Evolutionary conservation across 1,284 basidiomycete genomes (phyloP).

Genomic region (Papiliotrema laurentii): DNA sequence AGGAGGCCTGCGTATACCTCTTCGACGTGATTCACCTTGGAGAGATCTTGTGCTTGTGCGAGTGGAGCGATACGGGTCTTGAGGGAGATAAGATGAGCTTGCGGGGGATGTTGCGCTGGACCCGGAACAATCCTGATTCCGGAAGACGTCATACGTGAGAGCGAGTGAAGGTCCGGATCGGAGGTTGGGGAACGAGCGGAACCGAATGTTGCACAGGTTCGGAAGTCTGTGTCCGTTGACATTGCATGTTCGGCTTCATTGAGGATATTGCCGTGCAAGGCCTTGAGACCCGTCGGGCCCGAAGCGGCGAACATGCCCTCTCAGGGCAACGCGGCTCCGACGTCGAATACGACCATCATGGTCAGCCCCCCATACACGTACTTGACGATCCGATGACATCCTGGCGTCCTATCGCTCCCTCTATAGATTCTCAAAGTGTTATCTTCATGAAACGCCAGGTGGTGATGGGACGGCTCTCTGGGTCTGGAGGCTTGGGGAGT

Average conservation of each 20-base stretch:
- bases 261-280: neutral
- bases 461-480: neutral
- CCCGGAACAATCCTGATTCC: neutral
- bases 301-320: neutral
- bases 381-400: constrained; percentile 5
- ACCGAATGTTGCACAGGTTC: neutral
- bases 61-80: neutral
- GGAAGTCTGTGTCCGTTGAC: constrained; percentile 1
- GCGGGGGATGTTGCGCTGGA: neutral
- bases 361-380: constrained; percentile 1
- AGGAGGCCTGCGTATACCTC: constrained; percentile 1
- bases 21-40: neutral
- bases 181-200: neutral
- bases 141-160: neutral
- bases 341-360: constrained; percentile 6
- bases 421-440: neutral
- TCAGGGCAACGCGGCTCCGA: constrained; percentile 5
- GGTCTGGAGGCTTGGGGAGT: neutral
- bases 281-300: neutral
- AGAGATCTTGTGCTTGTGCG: neutral
- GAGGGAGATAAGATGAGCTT: constrained; percentile 7
- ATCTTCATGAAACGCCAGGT: constrained; percentile 1
- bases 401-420: constrained; percentile 2
- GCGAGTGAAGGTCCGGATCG: neutral
- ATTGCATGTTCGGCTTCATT: constrained; percentile 2